Base-by-base conservation (phyloP, 192 early-diverging fungal genomes). In the Coemansia biformis region DNA sequence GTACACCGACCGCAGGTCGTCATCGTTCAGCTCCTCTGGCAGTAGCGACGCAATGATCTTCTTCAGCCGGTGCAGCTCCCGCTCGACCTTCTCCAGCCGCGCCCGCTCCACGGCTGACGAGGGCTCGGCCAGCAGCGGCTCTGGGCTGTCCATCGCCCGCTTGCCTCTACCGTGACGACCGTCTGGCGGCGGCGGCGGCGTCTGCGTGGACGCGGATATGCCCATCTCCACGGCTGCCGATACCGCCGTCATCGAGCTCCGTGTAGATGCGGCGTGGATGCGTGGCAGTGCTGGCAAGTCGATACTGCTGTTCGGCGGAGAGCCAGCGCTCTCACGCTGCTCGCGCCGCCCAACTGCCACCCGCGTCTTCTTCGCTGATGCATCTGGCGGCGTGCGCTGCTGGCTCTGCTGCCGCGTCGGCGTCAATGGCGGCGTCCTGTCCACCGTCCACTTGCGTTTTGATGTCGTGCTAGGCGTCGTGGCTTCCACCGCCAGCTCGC, bases 1-100 rank as follows among this genome's bases (percentile, higher is more conserved):
- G 19, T 71, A 71, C 9, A 73, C 69, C 15, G 69, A 73, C 26
- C 55, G 53, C 53, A 73, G 49, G 32, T 73, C 69, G 28, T 73
- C 69, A 33, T 66, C 69, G 37, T 72, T 60, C 15, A 73, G 57
- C 38, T 62, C 69, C 0, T 65, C 59, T 6, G 69, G 69, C 1
- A 73, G 36, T 38, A 73, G 34, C 38, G 69, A 60, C 9, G 69
- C 69, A 9, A 73, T 66, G 28, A 73, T 73, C 34, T 59, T 64
- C 24, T 73, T 73, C 8, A 73, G 44, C 40, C 58, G 52, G 24
- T 57, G 61, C 36, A 73, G 47, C 47, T 73, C 69, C 7, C 63
- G 69, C 42, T 73, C 69, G 3, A 73, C 69, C 31, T 66, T 65
- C 11, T 64, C 69, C 23, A 73, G 36, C 37, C 69, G 46, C 8